Percentiles rank a stretch among this genome's conserved stretches.
Evolutionary conservation across 139 green algal species (phyloP).

Genomic region (Chlorella vulgaris): DNA sequence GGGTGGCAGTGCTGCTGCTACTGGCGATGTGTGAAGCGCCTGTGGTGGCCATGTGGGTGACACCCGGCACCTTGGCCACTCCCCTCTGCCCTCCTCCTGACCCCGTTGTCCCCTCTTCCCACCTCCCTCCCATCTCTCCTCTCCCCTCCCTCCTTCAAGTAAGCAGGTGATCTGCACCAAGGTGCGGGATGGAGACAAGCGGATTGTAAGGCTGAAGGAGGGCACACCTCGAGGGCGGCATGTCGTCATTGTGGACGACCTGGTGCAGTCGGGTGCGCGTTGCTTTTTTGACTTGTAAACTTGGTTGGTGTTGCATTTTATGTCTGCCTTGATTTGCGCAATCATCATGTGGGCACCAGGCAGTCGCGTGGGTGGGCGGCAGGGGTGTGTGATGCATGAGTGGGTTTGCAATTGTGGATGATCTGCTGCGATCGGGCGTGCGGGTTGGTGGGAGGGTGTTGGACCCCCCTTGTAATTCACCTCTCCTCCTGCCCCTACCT

Average conservation of each 20-base stretch:
- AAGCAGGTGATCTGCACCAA: slow-evolving; percentile 97
- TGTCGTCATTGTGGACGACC: slow-evolving; percentile 98
- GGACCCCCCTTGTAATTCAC: no score
- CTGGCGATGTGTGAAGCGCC: no score
- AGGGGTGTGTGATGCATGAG: not conserved
- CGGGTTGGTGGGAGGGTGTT: no score
- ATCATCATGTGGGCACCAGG: not conserved
- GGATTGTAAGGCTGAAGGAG: slow-evolving; percentile 96
- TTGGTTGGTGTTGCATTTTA: no score
- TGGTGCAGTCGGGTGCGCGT: slow-evolving; percentile 84
- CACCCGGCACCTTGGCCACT: no score
- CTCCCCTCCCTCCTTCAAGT: not conserved
- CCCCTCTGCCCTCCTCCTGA: no score
- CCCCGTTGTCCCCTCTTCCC: not conserved
- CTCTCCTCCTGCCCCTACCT: no score
- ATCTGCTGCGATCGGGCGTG: no score
- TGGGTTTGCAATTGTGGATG: not conserved
- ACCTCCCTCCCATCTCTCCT: not conserved
- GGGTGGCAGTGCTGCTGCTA: no score
- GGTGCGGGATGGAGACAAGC: slow-evolving; percentile 93
- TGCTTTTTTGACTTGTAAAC: no score
- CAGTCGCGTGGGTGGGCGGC: not conserved
- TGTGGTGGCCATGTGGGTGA: no score
- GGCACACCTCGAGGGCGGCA: slow-evolving; percentile 85
- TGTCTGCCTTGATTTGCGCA: no score